Conservation (phyloP, 2,329 filamentous ascomycete species). For the Nannizzia gypsea region DNA sequence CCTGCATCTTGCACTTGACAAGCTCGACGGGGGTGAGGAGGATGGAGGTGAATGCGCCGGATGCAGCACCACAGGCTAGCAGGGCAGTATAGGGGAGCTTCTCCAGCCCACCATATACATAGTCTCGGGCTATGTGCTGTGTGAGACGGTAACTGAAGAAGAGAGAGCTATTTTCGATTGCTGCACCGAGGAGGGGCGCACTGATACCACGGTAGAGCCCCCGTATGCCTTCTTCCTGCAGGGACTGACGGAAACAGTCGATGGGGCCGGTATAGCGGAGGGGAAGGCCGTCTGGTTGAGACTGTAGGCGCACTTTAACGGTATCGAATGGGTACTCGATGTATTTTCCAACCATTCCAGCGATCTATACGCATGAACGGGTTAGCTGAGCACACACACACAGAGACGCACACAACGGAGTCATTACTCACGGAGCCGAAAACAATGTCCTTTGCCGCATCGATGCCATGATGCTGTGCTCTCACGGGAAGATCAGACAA, state of each 20-base stretch:
- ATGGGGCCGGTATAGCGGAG: slow-evolving; percentile 73
- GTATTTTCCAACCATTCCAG: slow-evolving; percentile 83
- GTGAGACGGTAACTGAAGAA: slow-evolving; percentile 78
- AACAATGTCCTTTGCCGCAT: slow-evolving; percentile 72
- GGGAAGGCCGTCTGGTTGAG: slow-evolving; percentile 76
- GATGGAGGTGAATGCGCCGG: slow-evolving; percentile 79
- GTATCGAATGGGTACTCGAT: slow-evolving; percentile 99
- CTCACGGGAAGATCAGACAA: slow-evolving; percentile 25
- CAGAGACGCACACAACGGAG: background rate
- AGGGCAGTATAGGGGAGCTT: slow-evolving; percentile 64
- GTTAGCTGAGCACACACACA: slow-evolving; percentile 1
- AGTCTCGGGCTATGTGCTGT: slow-evolving; percentile 52
- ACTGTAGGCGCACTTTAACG: slow-evolving; percentile 91
- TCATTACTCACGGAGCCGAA: slow-evolving; percentile 64
- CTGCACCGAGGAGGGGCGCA: slow-evolving; percentile 79
- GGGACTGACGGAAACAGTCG: slow-evolving; percentile 84
- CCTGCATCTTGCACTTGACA: slow-evolving; percentile 97
- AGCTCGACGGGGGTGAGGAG: slow-evolving; percentile 91
- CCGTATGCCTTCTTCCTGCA: slow-evolving; percentile 63
- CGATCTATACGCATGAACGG: slow-evolving; percentile 42
- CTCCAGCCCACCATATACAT: slow-evolving; percentile 42
- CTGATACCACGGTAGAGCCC: slow-evolving; percentile 87
- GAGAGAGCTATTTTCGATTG: slow-evolving; percentile 79
- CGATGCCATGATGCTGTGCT: slow-evolving; percentile 39
- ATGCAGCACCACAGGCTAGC: slow-evolving; percentile 68